Base-by-base conservation (phyloP, 2,329 filamentous ascomycete species). In the Pseudofabraea citricarpa region DNA sequence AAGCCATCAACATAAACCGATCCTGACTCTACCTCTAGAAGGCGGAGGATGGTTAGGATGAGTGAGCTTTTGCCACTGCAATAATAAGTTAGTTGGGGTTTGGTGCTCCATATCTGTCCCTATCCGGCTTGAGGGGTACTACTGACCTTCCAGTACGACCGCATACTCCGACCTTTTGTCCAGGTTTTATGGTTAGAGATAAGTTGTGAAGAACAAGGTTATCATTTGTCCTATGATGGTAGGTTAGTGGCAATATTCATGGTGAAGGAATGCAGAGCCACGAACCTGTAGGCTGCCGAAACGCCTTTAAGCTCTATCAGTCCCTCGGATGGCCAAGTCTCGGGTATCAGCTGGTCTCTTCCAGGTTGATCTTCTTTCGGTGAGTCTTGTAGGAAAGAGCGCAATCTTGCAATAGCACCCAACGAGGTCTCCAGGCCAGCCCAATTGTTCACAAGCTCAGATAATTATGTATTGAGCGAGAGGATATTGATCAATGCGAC, bases 131-230 rank as follows among this genome's bases (percentile, higher is more conserved):
- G 18, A 4, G 9, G 4, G 7, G 18, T 15, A 18, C 10, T 9
- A 9, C 32, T 15, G 13, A 35, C 32, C 32, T 35, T n/a, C 32
- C 55, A 8, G 49, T 54, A 3, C 76, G 69, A 1, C 77, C 77
- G 36, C 72, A 76, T 6, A 81, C 49, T 12, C 52, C 56, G 16
- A 57, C 42, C 69, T 77, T 23, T 69, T 79, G 74, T 64, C 8
- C 77, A 71, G 37, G 70, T 71, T 12, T 77, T 59, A 20, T 71
- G 2, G 40, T 42, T 6, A 50, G 70, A 70, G 50, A 74, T 63
- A 6, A 29, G 36, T 49, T 37, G 22, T 40, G 13, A 5, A 35
- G 5, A 15, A n/a, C n/a, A n/a, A n/a, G n/a, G n/a, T n/a, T n/a
- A n/a, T n/a, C n/a, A n/a, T n/a, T n/a, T n/a, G n/a, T n/a, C n/a